Conservation (phyloP, 2,329 filamentous ascomycete genomes). For the Davidsoniella australis region DNA sequence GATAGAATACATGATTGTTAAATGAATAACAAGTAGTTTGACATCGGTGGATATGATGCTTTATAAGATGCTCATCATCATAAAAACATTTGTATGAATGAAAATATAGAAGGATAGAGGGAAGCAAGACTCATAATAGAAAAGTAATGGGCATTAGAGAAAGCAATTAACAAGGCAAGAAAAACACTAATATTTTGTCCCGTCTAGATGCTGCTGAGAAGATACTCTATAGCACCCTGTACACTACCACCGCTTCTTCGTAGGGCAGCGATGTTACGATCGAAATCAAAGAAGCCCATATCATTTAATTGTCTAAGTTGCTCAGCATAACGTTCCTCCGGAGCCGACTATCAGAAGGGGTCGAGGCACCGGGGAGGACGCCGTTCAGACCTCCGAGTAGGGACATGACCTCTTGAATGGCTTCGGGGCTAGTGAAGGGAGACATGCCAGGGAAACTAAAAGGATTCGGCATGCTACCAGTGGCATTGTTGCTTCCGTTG, state of each 20-base stretch:
- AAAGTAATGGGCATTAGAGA: background rate
- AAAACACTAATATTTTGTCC: background rate
- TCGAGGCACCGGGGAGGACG: slow-evolving; percentile 18
- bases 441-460: background rate
- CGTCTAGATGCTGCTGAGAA: slow-evolving; percentile 28
- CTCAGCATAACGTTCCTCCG: slow-evolving; percentile 81
- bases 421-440: slow-evolving; percentile 6
- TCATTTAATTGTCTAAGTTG: slow-evolving; percentile 90
- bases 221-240: slow-evolving; percentile 71
- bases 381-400: slow-evolving; percentile 2
- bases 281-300: slow-evolving; percentile 98
- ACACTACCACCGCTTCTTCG: slow-evolving; percentile 83
- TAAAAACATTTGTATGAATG: background rate
- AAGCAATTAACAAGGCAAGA: too few species aligned
- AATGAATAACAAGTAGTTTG: too few species aligned
- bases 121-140: background rate
- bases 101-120: too few species aligned
- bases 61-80: too few species aligned
- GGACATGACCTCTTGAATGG: slow-evolving; percentile 8
- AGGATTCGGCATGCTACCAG: slow-evolving; percentile 5
- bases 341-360: slow-evolving; percentile 64
- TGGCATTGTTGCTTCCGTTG: slow-evolving; percentile 4
- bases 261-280: slow-evolving; percentile 76
- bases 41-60: too few species aligned
- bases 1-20: too few species aligned